Base-by-base conservation (phyloP, 2,329 filamentous ascomycete species). In the Fusarium sulawesiense region DNA sequence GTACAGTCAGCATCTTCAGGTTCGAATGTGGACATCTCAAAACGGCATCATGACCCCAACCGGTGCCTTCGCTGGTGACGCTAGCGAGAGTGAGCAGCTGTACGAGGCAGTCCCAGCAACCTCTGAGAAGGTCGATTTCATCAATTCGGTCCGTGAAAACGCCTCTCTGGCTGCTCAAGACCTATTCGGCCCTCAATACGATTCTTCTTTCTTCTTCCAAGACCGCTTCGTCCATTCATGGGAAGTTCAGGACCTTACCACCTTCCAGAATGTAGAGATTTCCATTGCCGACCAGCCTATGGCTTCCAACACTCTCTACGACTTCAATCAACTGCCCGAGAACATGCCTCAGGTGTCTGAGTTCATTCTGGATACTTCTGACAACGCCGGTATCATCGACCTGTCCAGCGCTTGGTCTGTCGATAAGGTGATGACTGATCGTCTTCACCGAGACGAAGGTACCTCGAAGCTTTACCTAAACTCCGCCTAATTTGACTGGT, bases 21-120 rank as follows among this genome's bases (percentile, higher is more conserved):
- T 72, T 21, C 63, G 60, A 11, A 64, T 79, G 60, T 61, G 45
- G 13, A 55, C 56, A 18, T 76, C 62, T 57, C 70, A 56, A 30
- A 77, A 65, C 47, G 66, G 71, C 32, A 73, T 78, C 42, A 78
- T 78, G 72, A 71, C 74, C 2, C 73, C 73, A 11, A 48, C 64
- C 18, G 32, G 37, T 9, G 46, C 53, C 9, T 20, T 56, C 45
- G 18, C 45, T 34, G 62, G 60, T 4, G 48, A 66, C 29, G 37
- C 50, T n/a, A 53, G 60, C 30, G 30, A 20, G 25, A 14, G 18
- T 23, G 14, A n/a, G 23, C 40, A 47, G 23, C 37, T 58, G 27
- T 58, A 51, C 21, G 55, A 58, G 18, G 7, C 46, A 25, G 27
- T 58, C 21, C 55, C 55, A 21, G 40, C 34, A 16, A 74, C 64